Evolutionary conservation across 106 monocot species (phyloP), one percentile per base, ranked within the genome.

Genomic region (Amphibolis antarctica): DNA sequence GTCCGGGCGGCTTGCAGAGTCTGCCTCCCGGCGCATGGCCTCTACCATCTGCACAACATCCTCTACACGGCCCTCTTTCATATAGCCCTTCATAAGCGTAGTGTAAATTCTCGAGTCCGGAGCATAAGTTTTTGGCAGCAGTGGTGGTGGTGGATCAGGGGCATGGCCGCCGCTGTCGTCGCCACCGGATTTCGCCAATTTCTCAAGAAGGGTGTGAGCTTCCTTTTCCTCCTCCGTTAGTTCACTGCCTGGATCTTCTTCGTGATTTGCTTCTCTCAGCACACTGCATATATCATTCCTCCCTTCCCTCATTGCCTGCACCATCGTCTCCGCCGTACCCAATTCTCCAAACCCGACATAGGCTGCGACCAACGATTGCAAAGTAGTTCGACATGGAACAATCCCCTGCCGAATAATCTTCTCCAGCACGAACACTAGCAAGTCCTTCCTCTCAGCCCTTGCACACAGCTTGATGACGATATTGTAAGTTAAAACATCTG

Each of bases 81-180:
- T 86, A 78, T 93, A 89, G 0, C 93, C 93, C 65, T 93, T 93
- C 93, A 93, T 89, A 54, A 93, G 53, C 4, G 88, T 93, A 9
- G 88, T 89, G 73, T 86, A 93, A 4, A 83, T 79, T 28, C 93
- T 60, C 4, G 85, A 50, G 64, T 93, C 79, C 0, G 93, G 89
- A 20, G n/a, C 25, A 66, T 86, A 89, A 0, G 46, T 66, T 75
- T 77, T 83, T 0, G 88, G 78, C 28, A 93, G 69, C 55, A 79
- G 22, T 25, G 74, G 70, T 18, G 79, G 22, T 25, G 74, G 70
- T 18, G 79, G 74, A 18, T 45, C 44, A 15, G 50, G 12, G 10
- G 4, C 20, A 19, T 44, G 26, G 15, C 31, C 12, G 9, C 13
- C 28, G 4, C 26, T 19, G 20, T 55, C 6, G 25, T 53, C 28